Base-by-base conservation (phyloP, 257 asterid species). In the Solanum chmielewskii region DNA sequence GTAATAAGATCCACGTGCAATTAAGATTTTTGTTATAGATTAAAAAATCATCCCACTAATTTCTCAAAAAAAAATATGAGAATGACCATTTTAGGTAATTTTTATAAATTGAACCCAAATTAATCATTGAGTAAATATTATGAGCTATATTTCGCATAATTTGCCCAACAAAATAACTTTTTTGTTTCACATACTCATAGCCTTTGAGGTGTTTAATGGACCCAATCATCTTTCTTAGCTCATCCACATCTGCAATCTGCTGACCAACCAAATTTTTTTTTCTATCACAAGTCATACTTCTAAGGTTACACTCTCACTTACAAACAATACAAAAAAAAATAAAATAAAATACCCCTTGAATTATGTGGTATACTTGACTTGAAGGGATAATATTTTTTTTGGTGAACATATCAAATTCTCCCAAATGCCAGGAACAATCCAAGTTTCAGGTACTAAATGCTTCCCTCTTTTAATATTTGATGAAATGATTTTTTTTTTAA, bases 391-490 rank as follows among this genome's bases (percentile, higher is more conserved):
- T 45, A 18, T 7, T 60, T 21, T 35, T 12, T 68, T 27, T 3
- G 16, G 42, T 85, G 66, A 80, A n/a, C 45, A 37, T 29, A 59
- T 74, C 84, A 9, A 78, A 47, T 47, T 47, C 56, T 86, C 85
- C 87, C 89, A 89, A 91, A 97, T 95, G 99, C 99, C 98, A 87
- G 98, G 99, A 94, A 92, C 94, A 37, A 88, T 97, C 88, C 97
- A 95, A 90, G 97, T 95, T 89, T 92, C 98, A 90, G 98, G 99
- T 95, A 90, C 83, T 29, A 25, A 59, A 47, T 83, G 41, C 44
- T 85, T 86, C 77, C 76, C 60, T 39, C 35, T 47, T 73, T 29
- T 23, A 39, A 29, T 37, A 45, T 69, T 88, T 23, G 78, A 31
- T 77, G 77, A 20, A 81, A 42, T n/a, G 59, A 25, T 6, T 71